These are phyloP conservation scores for Neospora caninum DNA, from an alignment of 169 alveolate genomes.

Conservation along the genomic window DNA sequence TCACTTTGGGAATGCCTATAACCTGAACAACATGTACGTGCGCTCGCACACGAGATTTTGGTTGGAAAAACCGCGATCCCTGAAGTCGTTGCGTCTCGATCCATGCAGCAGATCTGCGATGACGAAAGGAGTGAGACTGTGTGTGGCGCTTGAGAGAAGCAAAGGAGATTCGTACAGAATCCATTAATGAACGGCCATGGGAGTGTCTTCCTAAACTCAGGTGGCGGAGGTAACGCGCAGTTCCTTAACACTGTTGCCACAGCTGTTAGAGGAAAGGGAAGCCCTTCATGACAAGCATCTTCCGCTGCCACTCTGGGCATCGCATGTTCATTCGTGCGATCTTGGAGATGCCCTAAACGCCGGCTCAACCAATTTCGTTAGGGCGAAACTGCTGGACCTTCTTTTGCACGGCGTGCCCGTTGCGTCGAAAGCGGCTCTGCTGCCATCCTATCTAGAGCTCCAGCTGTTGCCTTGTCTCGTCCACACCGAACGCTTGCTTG, in stretches of 20 bases:
- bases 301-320: conserved; percentile 2
- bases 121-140: too few species aligned
- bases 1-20: too few species aligned
- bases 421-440: background rate
- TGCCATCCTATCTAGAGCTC: background rate
- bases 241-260: background rate
- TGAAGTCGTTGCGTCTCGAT: too few species aligned
- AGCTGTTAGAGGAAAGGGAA: background rate
- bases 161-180: too few species aligned
- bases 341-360: background rate
- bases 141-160: too few species aligned
- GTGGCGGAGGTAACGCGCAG: background rate
- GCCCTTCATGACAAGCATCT: background rate
- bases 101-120: too few species aligned
- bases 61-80: too few species aligned
- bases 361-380: background rate
- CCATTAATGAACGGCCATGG: too few species aligned
- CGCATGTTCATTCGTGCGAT: background rate
- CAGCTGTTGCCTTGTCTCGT: background rate
- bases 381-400: background rate
- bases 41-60: too few species aligned
- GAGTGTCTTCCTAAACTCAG: background rate
- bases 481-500: background rate
- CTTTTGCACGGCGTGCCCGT: conserved; percentile 7
- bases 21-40: too few species aligned